Percentiles rank a stretch among this genome's conserved stretches.
These are phyloP conservation scores for Paramecium biaurelia DNA, from an alignment of 73 alveolate species.

Conservation along the genomic window DNA sequence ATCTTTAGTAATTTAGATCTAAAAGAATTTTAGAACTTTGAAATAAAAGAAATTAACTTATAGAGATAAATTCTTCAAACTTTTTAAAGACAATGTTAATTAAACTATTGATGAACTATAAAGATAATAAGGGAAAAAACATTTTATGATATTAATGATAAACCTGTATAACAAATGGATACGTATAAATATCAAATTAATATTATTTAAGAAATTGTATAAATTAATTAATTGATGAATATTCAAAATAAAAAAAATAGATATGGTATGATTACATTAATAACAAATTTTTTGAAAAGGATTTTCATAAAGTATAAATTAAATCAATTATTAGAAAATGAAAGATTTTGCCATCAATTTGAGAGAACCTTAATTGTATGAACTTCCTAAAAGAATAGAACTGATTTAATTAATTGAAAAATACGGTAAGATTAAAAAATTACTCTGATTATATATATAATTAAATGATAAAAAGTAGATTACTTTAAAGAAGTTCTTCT, in stretches of 20 bases:
- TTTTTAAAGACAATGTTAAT: not conserved
- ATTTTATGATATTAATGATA: not conserved
- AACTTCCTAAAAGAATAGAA: not conserved
- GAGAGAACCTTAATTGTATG: slow-evolving; percentile 15
- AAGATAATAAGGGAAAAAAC: not conserved
- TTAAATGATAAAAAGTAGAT: not conserved
- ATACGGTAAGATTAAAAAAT: slow-evolving; percentile 18
- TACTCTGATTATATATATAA: slow-evolving; percentile 23
- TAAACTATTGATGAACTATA: not conserved
- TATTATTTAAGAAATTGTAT: not conserved
- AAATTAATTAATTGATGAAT: not conserved
- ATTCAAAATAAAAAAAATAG: not conserved
- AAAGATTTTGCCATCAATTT: slow-evolving; percentile 1
- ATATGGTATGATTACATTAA: slow-evolving; percentile 11
- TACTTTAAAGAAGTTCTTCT: slow-evolving; percentile 8
- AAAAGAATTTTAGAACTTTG: not conserved
- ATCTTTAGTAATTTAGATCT: not conserved
- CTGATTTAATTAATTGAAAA: not conserved
- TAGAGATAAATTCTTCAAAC: not conserved
- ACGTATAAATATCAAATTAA: not conserved
- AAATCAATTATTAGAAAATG: not conserved
- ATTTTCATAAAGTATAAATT: not conserved
- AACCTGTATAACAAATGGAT: not conserved
- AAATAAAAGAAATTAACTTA: not conserved
- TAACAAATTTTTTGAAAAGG: not conserved